Base-by-base conservation (phyloP, 331 rosid species). In the Rosa hybrid region DNA sequence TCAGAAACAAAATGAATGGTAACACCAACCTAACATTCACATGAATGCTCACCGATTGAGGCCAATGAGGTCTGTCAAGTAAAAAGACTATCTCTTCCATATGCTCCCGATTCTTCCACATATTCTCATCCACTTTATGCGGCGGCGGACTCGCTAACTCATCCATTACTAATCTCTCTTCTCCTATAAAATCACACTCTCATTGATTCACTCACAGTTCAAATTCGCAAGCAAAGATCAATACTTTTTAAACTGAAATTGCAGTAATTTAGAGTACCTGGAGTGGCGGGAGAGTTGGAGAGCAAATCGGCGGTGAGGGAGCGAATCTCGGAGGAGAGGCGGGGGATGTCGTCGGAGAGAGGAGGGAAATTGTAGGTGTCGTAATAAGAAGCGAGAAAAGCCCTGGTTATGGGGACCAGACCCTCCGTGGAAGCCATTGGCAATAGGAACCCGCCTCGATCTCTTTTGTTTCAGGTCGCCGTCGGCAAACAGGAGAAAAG, bases 91-190 rank as follows among this genome's bases (percentile, higher is more conserved):
- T 85, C 81, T 95, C 99, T 82, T 95, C 99, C 50, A 93, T 93
- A 62, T 90, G 84, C 77, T 95, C 99, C 83, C 98, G 87, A 82
- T 95, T 95, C 90, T 91, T 95, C 99, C 99, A 95, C 98, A 93
- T 87, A 85, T 95, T 95, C 91, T 95, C 97, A 20, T 95, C 99
- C 12, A 95, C 87, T 85, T 95, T 95, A 85, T 95, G 99, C 5
- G 99, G 99, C 74, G 97, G 94, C 27, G 17, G 88, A 72, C 42
- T 16, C 63, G 86, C 86, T 39, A 87, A 88, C 87, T 95, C 97
- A 25, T 84, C 65, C 34, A 91, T 60, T 53, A 95, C 84, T 14
- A 71, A 48, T 45, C 70, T 84, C 86, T 93, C 97, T 79, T 93
- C 97, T 10, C 84, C 98, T 94, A 83, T 1, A 89, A 75, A 49